phyloP scores from a whole-genome alignment of 352 stramenopile genomes.

The Phytophthora vignae region DNA sequence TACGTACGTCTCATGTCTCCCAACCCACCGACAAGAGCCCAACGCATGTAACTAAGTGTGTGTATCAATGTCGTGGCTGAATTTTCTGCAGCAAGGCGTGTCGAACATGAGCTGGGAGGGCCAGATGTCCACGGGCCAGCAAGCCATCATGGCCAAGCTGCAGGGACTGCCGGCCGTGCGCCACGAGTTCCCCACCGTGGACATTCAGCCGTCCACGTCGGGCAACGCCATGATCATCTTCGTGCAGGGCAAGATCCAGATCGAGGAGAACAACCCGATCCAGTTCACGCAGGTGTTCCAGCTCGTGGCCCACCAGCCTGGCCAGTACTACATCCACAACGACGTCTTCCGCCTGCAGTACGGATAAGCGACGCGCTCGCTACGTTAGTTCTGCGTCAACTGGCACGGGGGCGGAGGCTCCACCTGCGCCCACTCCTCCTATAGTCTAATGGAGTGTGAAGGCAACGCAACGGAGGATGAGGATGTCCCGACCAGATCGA shows the following conservation, averaged over 20 bases:
- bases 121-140: conserved; percentile 68
- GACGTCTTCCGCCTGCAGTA: conserved; percentile 98
- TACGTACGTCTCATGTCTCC: conserved; percentile 61
- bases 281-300: conserved; percentile 98
- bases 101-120: conserved; percentile 89
- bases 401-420: background rate
- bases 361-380: conserved; percentile 69
- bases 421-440: conserved; percentile 7
- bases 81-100: conserved; percentile 56
- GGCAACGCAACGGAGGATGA: conserved; percentile 16
- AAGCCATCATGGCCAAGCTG: conserved; percentile 93
- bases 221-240: conserved; percentile 96
- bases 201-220: conserved; percentile 94
- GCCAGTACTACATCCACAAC: conserved; percentile 98
- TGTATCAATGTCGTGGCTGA: background rate
- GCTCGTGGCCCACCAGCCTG: conserved; percentile 92
- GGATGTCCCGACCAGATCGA: background rate
- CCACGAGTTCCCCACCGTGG: conserved; percentile 90
- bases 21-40: background rate
- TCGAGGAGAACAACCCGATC: conserved; percentile 94
- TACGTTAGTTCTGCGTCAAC: conserved; percentile 25
- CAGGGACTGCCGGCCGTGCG: conserved; percentile 65
- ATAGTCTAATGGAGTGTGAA: conserved; percentile 9
- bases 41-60: background rate
- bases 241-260: conserved; percentile 94